phyloP scores from a whole-genome alignment of 345 rosid species.

The Gossypium sturtianum region DNA sequence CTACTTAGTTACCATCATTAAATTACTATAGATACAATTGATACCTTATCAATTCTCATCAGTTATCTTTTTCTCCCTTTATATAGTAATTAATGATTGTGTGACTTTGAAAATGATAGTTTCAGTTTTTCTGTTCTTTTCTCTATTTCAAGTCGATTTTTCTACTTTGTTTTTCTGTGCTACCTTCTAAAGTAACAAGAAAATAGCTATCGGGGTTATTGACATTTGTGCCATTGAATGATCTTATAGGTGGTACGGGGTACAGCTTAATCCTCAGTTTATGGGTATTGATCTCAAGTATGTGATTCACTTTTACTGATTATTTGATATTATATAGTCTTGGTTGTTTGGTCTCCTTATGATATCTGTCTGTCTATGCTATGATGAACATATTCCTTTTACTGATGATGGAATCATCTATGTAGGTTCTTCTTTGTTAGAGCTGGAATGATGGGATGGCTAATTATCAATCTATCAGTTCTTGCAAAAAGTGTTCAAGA shows the following conservation, averaged over 20 bases:
- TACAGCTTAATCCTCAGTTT: conserved; percentile 85
- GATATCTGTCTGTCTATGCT: not conserved
- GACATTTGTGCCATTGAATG: conserved; percentile 12
- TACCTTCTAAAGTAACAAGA: not conserved
- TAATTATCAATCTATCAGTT: conserved; percentile 80
- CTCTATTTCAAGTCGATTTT: conserved; percentile 1
- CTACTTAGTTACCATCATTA: not conserved
- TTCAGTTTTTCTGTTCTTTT: conserved; percentile 3
- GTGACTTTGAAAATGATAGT: conserved; percentile 2
- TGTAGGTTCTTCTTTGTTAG: conserved; percentile 85
- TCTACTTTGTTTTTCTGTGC: not conserved
- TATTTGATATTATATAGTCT: not conserved
- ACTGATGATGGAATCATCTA: conserved; percentile 14
- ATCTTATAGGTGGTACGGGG: conserved; percentile 81
- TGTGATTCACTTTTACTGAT: conserved; percentile 20
- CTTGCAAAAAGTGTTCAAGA: conserved; percentile 61
- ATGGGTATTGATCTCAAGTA: conserved; percentile 89
- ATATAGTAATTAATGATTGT: not conserved
- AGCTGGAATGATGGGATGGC: conserved; percentile 99
- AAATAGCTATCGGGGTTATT: conserved; percentile 1
- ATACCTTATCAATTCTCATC: not conserved
- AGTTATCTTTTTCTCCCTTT: not conserved
- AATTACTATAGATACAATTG: not conserved
- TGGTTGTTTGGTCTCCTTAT: not conserved
- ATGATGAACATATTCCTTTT: conserved; percentile 10